Evolutionary conservation across 1,139 yeast species (phyloP).

Genomic region (Debaryomyces sp.): DNA sequence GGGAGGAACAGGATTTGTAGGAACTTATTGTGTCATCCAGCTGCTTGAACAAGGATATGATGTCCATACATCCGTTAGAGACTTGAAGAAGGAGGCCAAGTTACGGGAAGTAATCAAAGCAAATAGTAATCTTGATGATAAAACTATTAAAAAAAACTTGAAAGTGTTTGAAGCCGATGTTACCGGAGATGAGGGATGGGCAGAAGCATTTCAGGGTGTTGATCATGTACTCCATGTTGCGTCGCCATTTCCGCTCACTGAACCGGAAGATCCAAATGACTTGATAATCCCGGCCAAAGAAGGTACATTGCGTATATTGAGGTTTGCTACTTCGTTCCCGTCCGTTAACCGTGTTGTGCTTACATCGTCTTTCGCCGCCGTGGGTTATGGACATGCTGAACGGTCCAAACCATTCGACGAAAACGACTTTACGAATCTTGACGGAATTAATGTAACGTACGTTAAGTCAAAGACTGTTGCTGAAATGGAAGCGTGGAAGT

Average conservation of each 20-base stretch:
- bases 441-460: conserved; percentile 12
- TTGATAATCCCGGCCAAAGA: conserved; percentile 14
- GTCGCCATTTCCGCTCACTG: conserved; percentile 13
- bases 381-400: conserved; percentile 7
- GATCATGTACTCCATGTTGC: conserved; percentile 20
- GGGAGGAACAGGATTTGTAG: conserved; percentile 16
- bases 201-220: conserved; percentile 15
- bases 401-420: conserved; percentile 3
- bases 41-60: conserved; percentile 10
- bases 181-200: conserved; percentile 17
- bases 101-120: conserved; percentile 3
- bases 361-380: conserved; percentile 24
- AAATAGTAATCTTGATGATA: conserved; percentile 2
- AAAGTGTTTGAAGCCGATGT: conserved; percentile 16
- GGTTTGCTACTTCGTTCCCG: conserved; percentile 13
- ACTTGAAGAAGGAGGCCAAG: conserved; percentile 4
- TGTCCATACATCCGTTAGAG: conserved; percentile 14
- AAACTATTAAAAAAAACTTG: not conserved
- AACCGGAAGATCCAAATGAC: conserved; percentile 10
- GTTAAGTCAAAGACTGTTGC: conserved; percentile 15
- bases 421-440: conserved; percentile 11
- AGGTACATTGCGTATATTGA: conserved; percentile 15
- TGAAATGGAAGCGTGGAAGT: conserved; percentile 19
- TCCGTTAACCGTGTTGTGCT: conserved; percentile 22
- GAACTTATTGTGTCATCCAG: conserved; percentile 9